Evolutionary conservation across 2,329 filamentous ascomycete genomes (phyloP), one percentile per base, ranked within the genome.

Genomic region (Cryphonectria naterciae): DNA sequence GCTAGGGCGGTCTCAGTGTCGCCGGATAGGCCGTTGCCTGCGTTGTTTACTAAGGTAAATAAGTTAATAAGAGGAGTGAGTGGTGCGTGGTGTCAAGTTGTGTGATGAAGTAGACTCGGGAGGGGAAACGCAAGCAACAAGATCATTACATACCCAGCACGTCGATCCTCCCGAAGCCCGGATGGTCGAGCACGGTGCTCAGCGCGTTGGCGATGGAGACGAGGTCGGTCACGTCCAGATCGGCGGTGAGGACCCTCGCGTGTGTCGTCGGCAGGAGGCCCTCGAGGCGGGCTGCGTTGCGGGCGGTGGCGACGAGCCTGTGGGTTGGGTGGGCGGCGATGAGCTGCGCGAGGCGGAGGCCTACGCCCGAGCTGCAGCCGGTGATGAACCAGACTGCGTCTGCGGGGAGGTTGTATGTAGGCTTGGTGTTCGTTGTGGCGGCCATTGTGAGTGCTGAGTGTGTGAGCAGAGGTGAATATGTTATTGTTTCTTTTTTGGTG

Each of bases 1-100:
- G 64, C 64, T 3, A 70, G 68, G 28, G 68, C 73, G 11, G 67
- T 61, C 69, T 77, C 77, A 52, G 74, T 76, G 67, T 80, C 77
- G 68, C 80, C 79, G 37, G 81, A 80, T 46, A 85, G 76, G 62
- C 80, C 78, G 75, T 84, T 85, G 41, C 84, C 85, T 60, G 80
- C 84, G 65, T 78, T 78, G 76, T 75, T 82, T 22, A 81, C 77
- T 67, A 4, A 22, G 6, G 46, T 6, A 65, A 22, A 22, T 10
- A 35, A 28, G 37, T 11, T 11, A 37, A 7, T 37, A 39, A 11
- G 37, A 22, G 6, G 22, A n/a, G 32, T 32, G 32, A n/a, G 46
- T 2, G 22, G 46, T 10, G 19, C 4, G 43, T 22, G 43, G 0
- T n/a, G 22, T 49, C 46, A 11, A 11, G 8, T n/a, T 49, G 22